These are phyloP conservation scores for Alopecurus myosuroides DNA, from an alignment of 176 grass and related monocot species.

Conservation along the genomic window DNA sequence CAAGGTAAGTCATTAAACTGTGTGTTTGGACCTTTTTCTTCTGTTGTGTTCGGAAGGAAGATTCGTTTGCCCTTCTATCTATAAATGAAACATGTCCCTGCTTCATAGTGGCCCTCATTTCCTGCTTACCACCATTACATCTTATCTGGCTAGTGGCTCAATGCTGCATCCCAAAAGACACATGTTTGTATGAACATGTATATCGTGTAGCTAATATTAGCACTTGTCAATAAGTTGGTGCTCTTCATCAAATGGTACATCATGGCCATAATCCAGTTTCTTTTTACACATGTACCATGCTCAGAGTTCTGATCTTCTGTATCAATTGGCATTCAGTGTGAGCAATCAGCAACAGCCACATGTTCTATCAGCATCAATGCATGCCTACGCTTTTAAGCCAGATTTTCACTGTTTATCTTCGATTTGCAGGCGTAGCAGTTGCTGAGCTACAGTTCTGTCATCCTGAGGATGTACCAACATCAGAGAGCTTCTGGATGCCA, in stretches of 20 bases:
- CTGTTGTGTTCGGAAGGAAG: background rate
- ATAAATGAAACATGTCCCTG: background rate
- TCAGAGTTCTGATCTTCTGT: background rate
- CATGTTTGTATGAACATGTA: slow-evolving; percentile 24
- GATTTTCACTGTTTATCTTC: background rate
- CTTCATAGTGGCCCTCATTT: slow-evolving; percentile 18
- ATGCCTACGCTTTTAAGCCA: background rate
- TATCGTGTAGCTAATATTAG: background rate
- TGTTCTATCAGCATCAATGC: background rate
- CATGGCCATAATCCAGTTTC: background rate
- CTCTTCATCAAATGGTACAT: background rate
- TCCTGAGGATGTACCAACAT: slow-evolving; percentile 44
- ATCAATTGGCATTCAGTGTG: background rate
- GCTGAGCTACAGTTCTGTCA: slow-evolving; percentile 62
- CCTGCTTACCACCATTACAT: background rate
- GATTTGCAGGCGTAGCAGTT: slow-evolving; percentile 52
- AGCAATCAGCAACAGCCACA: background rate
- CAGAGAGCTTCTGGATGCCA: slow-evolving; percentile 58
- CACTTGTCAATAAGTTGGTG: slow-evolving; percentile 7
- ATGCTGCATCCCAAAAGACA: slow-evolving; percentile 23
- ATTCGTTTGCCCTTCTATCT: slow-evolving; percentile 20
- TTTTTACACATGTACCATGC: background rate
- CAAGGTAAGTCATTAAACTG: slow-evolving; percentile 56
- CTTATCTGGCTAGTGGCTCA: slow-evolving; percentile 11
- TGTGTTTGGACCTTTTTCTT: background rate